Conservation (phyloP, 495 filamentous ascomycete species). For the Podospora pseudoanserina region DNA sequence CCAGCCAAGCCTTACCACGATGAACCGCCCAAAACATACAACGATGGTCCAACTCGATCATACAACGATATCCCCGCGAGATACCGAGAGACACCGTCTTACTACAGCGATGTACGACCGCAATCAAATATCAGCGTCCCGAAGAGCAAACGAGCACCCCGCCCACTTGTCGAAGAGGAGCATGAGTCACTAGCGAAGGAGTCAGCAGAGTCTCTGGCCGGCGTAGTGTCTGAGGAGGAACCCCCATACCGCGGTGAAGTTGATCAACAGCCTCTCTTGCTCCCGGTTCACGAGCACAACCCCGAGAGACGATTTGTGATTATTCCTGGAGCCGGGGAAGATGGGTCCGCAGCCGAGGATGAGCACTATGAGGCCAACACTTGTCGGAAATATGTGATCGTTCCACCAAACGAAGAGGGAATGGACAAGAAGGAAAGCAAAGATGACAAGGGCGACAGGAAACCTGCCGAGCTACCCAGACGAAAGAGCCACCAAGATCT, state of each 20-base stretch:
- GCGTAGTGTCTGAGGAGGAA: slow-evolving; percentile 35
- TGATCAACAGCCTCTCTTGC: slow-evolving; percentile 42
- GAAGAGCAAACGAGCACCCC: slow-evolving; percentile 31
- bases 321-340: slow-evolving; percentile 30
- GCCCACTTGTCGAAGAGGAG: slow-evolving; percentile 47
- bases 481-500: slow-evolving; percentile 39
- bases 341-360: slow-evolving; percentile 22
- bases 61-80: slow-evolving; percentile 16
- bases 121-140: slow-evolving; percentile 20
- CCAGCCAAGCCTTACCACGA: not conserved
- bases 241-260: slow-evolving; percentile 41
- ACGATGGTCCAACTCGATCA: not conserved
- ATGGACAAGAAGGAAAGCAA: slow-evolving; percentile 24
- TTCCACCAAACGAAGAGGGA: slow-evolving; percentile 14
- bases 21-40: slow-evolving; percentile 4
- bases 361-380: slow-evolving; percentile 42
- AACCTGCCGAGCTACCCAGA: slow-evolving; percentile 23
- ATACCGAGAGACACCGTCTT: slow-evolving; percentile 6
- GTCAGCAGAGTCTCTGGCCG: slow-evolving; percentile 28
- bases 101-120: slow-evolving; percentile 6
- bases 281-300: slow-evolving; percentile 42
- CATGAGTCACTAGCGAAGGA: slow-evolving; percentile 44
- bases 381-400: slow-evolving; percentile 36
- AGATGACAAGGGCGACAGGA: not conserved
- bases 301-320: slow-evolving; percentile 48